A percentile compares a stretch with the other conserved stretches of the same genome.
Evolutionary conservation across 768 basidiomycete species (phyloP).

Genomic region (Cytidiella melzeri): DNA sequence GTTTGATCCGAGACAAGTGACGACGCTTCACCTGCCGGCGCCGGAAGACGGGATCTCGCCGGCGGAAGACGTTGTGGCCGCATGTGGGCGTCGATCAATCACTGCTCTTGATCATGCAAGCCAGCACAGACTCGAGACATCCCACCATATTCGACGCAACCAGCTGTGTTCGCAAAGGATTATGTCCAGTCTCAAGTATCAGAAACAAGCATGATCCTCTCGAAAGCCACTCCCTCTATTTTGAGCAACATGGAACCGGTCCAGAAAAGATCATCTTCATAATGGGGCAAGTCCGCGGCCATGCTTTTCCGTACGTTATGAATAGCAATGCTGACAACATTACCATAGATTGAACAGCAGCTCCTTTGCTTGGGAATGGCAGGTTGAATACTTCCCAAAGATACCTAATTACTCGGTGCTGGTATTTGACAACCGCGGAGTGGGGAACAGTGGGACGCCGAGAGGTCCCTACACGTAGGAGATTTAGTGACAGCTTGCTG

Average conservation of each 20-base stretch:
- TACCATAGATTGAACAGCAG: constrained; percentile 59
- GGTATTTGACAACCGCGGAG: constrained; percentile 83
- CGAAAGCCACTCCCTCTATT: constrained; percentile 73
- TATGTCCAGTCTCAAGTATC: constrained; percentile 65
- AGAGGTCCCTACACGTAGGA: constrained; percentile 77
- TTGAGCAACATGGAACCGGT: constrained; percentile 67
- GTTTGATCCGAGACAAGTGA: too few relatives aligned
- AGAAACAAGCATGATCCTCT: constrained; percentile 39
- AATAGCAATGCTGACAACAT: too few relatives aligned
- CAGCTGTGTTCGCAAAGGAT: constrained; percentile 62
- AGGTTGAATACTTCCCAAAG: constrained; percentile 60
- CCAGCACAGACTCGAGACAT: too few relatives aligned
- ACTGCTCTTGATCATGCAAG: too few relatives aligned
- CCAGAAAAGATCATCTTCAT: constrained; percentile 65
- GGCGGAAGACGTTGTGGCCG: too few relatives aligned
- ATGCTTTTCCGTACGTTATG: too few relatives aligned
- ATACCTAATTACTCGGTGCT: constrained; percentile 51
- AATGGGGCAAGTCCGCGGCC: constrained; percentile 68
- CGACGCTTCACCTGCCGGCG: too few relatives aligned
- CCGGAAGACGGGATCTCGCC: too few relatives aligned
- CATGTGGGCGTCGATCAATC: too few relatives aligned
- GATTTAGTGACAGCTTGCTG: too few relatives aligned
- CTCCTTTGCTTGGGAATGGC: constrained; percentile 56
- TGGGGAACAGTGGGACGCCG: constrained; percentile 68
- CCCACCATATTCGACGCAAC: constrained; percentile 49